phyloP scores from a whole-genome alignment of 2,329 filamentous ascomycete species.

The Scolecobasidium constrictum region DNA sequence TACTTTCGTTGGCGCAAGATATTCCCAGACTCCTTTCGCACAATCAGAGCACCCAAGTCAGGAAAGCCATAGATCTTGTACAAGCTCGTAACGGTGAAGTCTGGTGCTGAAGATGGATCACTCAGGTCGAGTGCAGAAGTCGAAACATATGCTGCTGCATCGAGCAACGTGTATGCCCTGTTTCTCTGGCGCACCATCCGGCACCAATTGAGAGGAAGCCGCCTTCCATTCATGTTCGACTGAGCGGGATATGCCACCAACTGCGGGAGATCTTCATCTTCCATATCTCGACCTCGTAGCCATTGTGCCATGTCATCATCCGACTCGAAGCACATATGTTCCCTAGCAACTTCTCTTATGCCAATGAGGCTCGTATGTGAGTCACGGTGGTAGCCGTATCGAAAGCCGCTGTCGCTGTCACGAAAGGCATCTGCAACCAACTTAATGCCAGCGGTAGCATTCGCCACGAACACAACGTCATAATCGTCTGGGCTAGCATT shows the following conservation, averaged over 20 bases:
- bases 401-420: conserved; percentile 58
- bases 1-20: conserved; percentile 61
- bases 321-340: conserved; percentile 54
- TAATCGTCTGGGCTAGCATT: conserved; percentile 71
- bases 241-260: conserved; percentile 81
- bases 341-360: conserved; percentile 55
- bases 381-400: conserved; percentile 73
- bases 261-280: conserved; percentile 21
- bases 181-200: conserved; percentile 17
- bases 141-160: conserved; percentile 72
- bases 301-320: conserved; percentile 55
- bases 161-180: conserved; percentile 60
- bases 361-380: conserved; percentile 84
- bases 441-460: conserved; percentile 86
- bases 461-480: conserved; percentile 83
- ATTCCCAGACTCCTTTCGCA: conserved; percentile 58
- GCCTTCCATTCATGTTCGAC: conserved; percentile 81
- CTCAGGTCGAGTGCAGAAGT: conserved; percentile 67
- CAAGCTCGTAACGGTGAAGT: conserved; percentile 80
- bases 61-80: conserved; percentile 99
- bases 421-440: conserved; percentile 70
- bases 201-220: conserved; percentile 63
- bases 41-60: conserved; percentile 74
- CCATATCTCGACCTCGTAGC: conserved; percentile 36
- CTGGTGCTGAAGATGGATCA: conserved; percentile 51